Evolutionary conservation across 768 basidiomycete species (phyloP), one percentile per base, ranked within the genome.

Genomic region (Boletus rufocinnamomeus): DNA sequence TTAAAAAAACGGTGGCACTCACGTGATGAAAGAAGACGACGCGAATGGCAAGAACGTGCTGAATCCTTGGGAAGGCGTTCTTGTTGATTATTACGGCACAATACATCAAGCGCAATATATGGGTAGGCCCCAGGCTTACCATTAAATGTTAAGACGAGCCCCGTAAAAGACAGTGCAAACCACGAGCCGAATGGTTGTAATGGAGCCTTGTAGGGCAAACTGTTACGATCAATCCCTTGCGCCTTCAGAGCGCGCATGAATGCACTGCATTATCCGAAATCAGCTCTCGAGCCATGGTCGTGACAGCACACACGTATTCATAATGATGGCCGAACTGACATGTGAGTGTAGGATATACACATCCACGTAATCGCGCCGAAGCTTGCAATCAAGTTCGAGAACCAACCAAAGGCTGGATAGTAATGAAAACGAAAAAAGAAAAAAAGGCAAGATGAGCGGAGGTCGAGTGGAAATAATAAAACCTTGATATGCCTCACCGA

Each of bases 141-240:
- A 69, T 87, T 85, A 75, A 87, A 86, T 7, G 84, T 55, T 4
- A 79, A 80, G 60, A 86, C 82, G 52, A 85, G 75, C 11, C 62
- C 75, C 1, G 83, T 84, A 32, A 79, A 73, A 44, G 76, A 72
- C 14, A 85, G 69, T 27, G 85, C 86, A 65, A 84, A 80, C 81
- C 80, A 85, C 44, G 81, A 81, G 25, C 84, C 82, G 72, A 78
- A 85, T 27, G 84, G 83, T 66, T 83, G 83, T 67, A 85, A 83
- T n/a, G 85, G 84, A 8, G 82, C 84, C 68, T 82, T 79, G 64
- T 79, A 80, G 4, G 81, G 79, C 7, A 82, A 67, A 17, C 71
- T 70, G 46, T 80, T 76, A 48, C 80, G 71, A 23, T 75, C 76
- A 56, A 75, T 70, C 17, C 76, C 78, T 43, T 79, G 78, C 5